Evolutionary conservation across 257 asterid genomes (phyloP).

Genomic region (Linaria vulgaris): DNA sequence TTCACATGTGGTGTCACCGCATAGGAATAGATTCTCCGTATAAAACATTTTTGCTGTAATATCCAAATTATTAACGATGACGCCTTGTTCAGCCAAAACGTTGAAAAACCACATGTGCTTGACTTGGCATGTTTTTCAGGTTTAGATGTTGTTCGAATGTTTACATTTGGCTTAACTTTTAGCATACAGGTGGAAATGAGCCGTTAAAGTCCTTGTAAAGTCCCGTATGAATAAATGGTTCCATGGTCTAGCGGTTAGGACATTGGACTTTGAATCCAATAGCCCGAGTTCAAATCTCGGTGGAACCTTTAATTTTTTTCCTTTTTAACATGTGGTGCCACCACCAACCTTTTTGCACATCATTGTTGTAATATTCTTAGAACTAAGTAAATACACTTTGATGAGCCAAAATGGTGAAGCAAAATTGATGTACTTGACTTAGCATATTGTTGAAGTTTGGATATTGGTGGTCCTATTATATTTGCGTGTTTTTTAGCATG

Average conservation of each 20-base stretch:
- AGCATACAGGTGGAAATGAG: neutral
- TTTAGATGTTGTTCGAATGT: neutral
- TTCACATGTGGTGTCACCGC: too few species aligned
- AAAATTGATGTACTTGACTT: constrained; percentile 9
- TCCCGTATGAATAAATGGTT: constrained; percentile 28
- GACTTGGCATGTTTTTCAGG: too few species aligned
- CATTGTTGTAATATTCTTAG: too few species aligned
- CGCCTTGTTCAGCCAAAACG: too few species aligned
- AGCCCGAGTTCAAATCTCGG: constrained; percentile 94
- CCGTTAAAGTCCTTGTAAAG: neutral
- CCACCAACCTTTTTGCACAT: too few species aligned
- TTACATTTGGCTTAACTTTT: neutral
- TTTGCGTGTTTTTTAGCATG: too few species aligned
- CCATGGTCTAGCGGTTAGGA: constrained; percentile 92
- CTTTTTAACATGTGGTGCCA: too few species aligned
- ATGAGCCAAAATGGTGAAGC: too few species aligned
- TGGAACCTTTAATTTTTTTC: constrained; percentile 75
- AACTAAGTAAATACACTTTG: too few species aligned
- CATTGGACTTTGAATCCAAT: constrained; percentile 92
- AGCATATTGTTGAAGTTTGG: neutral
- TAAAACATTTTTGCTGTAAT: neutral
- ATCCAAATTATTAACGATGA: neutral
- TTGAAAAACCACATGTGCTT: neutral
- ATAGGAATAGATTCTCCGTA: neutral
- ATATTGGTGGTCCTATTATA: neutral